Percentiles rank a stretch among this genome's conserved stretches.
Conservation (phyloP, 495 filamentous ascomycete genomes). For the Talaromyces trachyspermus region DNA sequence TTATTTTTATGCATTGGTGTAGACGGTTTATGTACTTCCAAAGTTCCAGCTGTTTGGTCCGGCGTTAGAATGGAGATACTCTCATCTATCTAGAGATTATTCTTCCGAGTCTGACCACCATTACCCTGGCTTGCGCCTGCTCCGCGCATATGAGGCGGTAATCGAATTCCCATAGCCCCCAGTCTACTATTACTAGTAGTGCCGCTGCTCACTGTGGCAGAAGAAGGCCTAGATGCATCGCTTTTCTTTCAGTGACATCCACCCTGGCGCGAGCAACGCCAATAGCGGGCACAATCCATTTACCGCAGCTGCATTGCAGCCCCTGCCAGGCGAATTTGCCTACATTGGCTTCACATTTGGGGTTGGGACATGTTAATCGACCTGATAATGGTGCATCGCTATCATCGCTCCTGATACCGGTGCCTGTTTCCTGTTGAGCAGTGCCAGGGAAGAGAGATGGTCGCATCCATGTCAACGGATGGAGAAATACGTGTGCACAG, state of each 20-base stretch:
- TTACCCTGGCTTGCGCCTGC: not conserved
- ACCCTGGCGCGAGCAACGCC: constrained; percentile 72
- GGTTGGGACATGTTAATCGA: constrained; percentile 71
- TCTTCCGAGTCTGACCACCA: not conserved
- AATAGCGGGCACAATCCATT: constrained; percentile 89
- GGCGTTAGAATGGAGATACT: not conserved
- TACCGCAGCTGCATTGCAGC: constrained; percentile 81
- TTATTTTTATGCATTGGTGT: no score
- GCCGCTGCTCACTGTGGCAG: not conserved
- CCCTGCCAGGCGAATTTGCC: constrained; percentile 96
- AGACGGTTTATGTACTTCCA: not conserved
- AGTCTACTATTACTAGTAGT: constrained; percentile 14
- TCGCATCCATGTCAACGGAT: constrained; percentile 91
- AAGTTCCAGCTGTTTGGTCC: not conserved
- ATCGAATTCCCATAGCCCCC: constrained; percentile 28
- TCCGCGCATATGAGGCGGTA: constrained; percentile 32
- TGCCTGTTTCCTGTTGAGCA: constrained; percentile 34
- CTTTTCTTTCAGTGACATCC: constrained; percentile 45
- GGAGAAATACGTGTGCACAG: constrained; percentile 83
- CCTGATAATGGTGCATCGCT: constrained; percentile 70
- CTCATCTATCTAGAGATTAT: not conserved
- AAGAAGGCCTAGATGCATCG: not conserved
- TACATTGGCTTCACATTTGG: constrained; percentile 67
- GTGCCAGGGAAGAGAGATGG: constrained; percentile 49
- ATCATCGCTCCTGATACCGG: constrained; percentile 77